These are phyloP conservation scores for Beauveria bassiana DNA, from an alignment of 2,329 filamentous ascomycete genomes.

Conservation along the genomic window DNA sequence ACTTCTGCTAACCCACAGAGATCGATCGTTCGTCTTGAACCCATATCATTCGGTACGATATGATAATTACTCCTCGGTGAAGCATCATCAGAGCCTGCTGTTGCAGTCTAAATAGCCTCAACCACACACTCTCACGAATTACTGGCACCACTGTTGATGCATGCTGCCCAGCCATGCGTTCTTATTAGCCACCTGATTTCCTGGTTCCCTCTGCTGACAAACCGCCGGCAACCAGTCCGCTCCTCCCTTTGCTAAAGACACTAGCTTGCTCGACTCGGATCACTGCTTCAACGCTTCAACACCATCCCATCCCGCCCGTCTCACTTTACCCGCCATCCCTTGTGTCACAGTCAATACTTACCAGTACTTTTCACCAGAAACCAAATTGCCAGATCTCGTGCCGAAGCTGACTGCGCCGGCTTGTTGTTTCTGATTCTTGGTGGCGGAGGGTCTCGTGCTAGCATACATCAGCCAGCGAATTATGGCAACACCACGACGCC, in stretches of 20 bases:
- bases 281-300: background rate
- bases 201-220: background rate
- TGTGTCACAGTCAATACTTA: background rate
- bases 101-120: background rate
- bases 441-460: constrained; percentile 8
- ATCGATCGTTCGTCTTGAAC: constrained; percentile 7
- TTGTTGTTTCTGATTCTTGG: background rate
- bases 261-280: background rate
- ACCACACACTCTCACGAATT: background rate
- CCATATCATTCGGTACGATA: background rate
- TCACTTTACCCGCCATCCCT: background rate
- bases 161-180: background rate
- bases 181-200: background rate
- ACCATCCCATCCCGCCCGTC: background rate
- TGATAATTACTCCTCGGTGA: background rate
- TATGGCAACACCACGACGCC: background rate
- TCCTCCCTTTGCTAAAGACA: background rate
- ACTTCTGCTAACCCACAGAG: background rate
- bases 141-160: background rate
- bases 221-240: background rate
- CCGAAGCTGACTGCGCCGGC: background rate
- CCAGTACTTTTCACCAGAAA: background rate
- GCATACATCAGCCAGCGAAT: constrained; percentile 1
- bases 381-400: too few species aligned
- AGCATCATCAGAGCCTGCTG: background rate